A percentile compares a stretch with the other conserved stretches of the same genome.
phyloP scores from a whole-genome alignment of 1,284 basidiomycete genomes.

The Ceraceosorus bombacis region DNA sequence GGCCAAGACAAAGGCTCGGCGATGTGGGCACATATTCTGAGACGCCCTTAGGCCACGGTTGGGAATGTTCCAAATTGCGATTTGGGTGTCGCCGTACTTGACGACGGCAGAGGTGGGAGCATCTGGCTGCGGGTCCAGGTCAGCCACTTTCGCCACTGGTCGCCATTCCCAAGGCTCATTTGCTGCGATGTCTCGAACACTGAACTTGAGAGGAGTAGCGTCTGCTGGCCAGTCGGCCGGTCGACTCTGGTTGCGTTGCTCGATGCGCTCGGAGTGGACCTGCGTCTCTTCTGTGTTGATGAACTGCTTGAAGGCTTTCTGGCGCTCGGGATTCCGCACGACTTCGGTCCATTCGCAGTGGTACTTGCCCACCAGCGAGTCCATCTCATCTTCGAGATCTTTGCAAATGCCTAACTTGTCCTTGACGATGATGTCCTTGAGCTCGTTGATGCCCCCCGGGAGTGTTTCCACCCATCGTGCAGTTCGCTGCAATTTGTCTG shows the following conservation, averaged over 20 bases:
- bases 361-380: conserved; percentile 60
- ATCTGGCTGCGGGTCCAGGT: conserved; percentile 55
- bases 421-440: conserved; percentile 63
- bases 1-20: conserved; percentile 64
- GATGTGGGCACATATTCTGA: conserved; percentile 63
- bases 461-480: conserved; percentile 68
- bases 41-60: conserved; percentile 60
- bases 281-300: conserved; percentile 60
- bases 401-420: conserved; percentile 68
- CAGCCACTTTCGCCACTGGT: conserved; percentile 54
- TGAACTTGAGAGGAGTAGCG: conserved; percentile 54
- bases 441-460: conserved; percentile 62
- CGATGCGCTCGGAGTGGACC: conserved; percentile 56
- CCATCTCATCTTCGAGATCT: conserved; percentile 66
- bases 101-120: conserved; percentile 57
- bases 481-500: conserved; percentile 57
- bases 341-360: conserved; percentile 66
- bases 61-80: conserved; percentile 62
- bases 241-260: conserved; percentile 61
- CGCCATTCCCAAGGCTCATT: conserved; percentile 61
- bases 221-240: conserved; percentile 66
- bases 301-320: conserved; percentile 62
- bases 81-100: conserved; percentile 64
- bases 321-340: conserved; percentile 56
- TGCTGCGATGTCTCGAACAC: conserved; percentile 51